Base-by-base conservation (phyloP, 1,284 basidiomycete genomes). In the Cerioporus squamosus region DNA sequence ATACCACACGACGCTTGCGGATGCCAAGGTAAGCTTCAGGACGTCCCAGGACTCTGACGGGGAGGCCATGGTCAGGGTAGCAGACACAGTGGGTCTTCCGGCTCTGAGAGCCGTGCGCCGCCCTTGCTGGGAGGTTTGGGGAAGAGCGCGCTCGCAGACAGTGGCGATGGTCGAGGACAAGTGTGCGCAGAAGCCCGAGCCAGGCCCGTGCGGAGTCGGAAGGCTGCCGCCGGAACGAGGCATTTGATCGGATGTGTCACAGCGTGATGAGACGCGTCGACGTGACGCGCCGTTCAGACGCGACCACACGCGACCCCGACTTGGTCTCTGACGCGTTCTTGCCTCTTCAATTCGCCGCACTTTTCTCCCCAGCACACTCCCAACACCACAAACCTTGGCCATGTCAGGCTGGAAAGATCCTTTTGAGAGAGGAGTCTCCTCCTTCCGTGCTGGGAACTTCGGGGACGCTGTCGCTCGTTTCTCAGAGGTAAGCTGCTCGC, bases 1-100 rank as follows among this genome's bases (percentile, higher is more conserved):
- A 71, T 94, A 98, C 86, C 94, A 94, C 15, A 77, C 75, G 18
- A 92, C 66, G 31, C 86, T 83, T 38, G 81, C 67, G 26, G 78
- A 62, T 3, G 88, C 80, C 12, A 81, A 51, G 10, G 57, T 51
- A 33, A 70, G 62, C 47, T 60, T 60, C 52, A 67, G 51, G 6
- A 62, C 40, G 26, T 53, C 53, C 26, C 43, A 51, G 23, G 44
- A 45, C 46, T 58, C 59, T 39, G 62, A 45, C 42, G 46, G 48
- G 43, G 51, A 44, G n/a, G 40, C 40, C 61, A 62, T 66, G 48
- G 22, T 23, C 44, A 38, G n/a, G 9, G 31, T 26, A 24, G 31
- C 26, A 14, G 26, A 38, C 31, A 36, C 12, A 29, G 26, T 22
- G 18, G 14, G 8, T 33, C 31, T 33, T 33, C 14, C 31, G 14